Percentiles rank a stretch among this genome's conserved stretches.
phyloP scores from a whole-genome alignment of 2,329 filamentous ascomycete species.

The Venturiaceae sp. region DNA sequence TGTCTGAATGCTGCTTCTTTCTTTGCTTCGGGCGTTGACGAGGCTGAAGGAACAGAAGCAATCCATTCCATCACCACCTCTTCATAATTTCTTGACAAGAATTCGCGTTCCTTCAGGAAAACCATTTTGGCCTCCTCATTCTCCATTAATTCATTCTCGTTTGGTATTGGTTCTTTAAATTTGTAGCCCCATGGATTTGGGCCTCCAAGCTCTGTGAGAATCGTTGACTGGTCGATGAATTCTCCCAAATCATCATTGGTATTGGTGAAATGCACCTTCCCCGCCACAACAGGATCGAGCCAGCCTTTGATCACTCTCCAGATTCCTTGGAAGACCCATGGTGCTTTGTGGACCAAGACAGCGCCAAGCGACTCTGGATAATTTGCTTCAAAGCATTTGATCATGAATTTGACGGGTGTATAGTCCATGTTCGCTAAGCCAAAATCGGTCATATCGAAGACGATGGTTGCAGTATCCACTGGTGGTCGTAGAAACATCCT shows the following conservation, averaged over 20 bases:
- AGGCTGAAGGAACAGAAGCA: constrained; percentile 19
- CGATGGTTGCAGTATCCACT: constrained; percentile 81
- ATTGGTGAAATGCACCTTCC: constrained; percentile 89
- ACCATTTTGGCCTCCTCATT: constrained; percentile 49
- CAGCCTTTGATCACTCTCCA: constrained; percentile 94
- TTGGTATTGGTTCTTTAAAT: constrained; percentile 65
- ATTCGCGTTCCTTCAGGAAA: constrained; percentile 53
- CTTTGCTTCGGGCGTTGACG: not conserved
- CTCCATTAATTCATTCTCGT: constrained; percentile 70
- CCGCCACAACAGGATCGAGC: constrained; percentile 92
- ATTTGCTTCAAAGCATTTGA: constrained; percentile 98
- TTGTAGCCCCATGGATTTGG: constrained; percentile 75
- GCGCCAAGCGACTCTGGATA: constrained; percentile 88
- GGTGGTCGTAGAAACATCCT: constrained; percentile 70
- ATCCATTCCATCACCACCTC: constrained; percentile 69
- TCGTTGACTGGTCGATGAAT: constrained; percentile 61
- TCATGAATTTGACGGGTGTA: constrained; percentile 95
- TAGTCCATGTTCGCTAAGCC: constrained; percentile 98
- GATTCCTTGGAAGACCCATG: constrained; percentile 96
- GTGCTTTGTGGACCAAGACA: constrained; percentile 89
- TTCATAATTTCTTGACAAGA: constrained; percentile 66
- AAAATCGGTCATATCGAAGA: constrained; percentile 96
- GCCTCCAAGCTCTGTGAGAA: constrained; percentile 78
- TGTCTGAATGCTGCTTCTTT: constrained; percentile 19
- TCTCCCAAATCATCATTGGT: constrained; percentile 66